Evolutionary conservation across 768 basidiomycete genomes (phyloP), one percentile per base, ranked within the genome.

Genomic region (Chalciporus piperatus): DNA sequence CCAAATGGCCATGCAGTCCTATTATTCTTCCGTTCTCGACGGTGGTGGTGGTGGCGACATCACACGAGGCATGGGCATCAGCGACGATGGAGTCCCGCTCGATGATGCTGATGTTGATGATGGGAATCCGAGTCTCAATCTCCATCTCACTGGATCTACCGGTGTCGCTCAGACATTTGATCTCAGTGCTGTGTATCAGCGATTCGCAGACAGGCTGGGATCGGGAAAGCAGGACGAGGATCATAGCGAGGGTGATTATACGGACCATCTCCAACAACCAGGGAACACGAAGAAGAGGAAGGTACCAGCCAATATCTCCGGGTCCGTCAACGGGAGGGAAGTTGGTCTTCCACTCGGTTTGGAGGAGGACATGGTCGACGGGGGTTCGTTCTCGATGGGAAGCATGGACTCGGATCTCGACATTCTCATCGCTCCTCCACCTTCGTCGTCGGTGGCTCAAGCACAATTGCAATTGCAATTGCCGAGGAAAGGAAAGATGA

Each of bases 221-320:
- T 68, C 58, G 38, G 51, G 59, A 44, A 69, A 50, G 56, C 77
- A 78, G 48, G 80, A 79, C 35, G 81, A 83, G 41, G 79, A 78
- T 56, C 72, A 76, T 27, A 78, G 71, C 10, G 83, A 81, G 56
- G 81, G 76, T 19, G 87, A 87, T 61, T 84, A 83, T 57, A 62
- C 76, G 14, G 86, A 89, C 65, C 84, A 87, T 59, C 69, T 84
- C 27, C 83, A 80, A 54, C 89, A 89, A 56, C 88, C 84, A 3
- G 85, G 85, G 8, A 92, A 92, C 61, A 87, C 88, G 43, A 92
- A 92, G 80, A 92, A 92, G 72, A 77, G 90, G 43, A 92, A 92
- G 66, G 89, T 92, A 3, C 90, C 91, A 1, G 79, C 81, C 33
- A 85, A 88, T 65, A 63, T 72, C 48, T 66, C 73, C 14, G 70